Evolutionary conservation across 192 early-diverging fungal species (phyloP), one percentile per base, ranked within the genome.

Genomic region (Kickxella alabastrina): DNA sequence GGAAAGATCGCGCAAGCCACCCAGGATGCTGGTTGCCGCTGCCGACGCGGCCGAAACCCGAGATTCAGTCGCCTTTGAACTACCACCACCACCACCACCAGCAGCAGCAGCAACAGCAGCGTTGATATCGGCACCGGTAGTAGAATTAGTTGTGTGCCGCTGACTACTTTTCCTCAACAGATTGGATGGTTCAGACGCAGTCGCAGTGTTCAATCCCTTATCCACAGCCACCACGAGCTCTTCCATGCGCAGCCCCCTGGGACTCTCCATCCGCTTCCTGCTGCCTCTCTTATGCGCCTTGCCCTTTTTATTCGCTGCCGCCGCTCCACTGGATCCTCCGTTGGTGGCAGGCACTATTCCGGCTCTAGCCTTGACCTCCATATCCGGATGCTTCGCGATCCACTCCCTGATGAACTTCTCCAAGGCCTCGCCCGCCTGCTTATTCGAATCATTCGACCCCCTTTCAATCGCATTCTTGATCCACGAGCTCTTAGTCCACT

Each of bases 401-500:
- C 74, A 77, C 29, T 65, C 59, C 10, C 68, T 43, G 28, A 66
- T 67, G 41, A 72, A 68, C 52, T 65, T 64, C 39, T 67, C 68
- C 21, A 63, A 44, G 35, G 53, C 38, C 56, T 77, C 74, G 26
- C 59, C 61, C 1, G 67, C 68, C 59, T 65, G 67, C 49, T 69
- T 72, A 40, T 80, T 77, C 38, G 75, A 77, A 25, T 80, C 75
- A 3, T 44, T 49, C 15, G 78, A 66, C 1, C 78, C 75, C 50
- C 69, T 73, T 22, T 80, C 78, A 13, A 80, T 68, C 2, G 69
- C 56, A 10, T 49, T 61, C 38, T 74, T 73, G 45, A 80, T 58
- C 78, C 78, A 80, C 28, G 74, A 74, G 22, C 52, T 66, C 49
- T 74, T 74, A 14, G 52, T 49, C 78, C 78, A 80, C 52, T 74